Base-by-base conservation (phyloP, 805 yeast species). In the Candida namnaoensis region DNA sequence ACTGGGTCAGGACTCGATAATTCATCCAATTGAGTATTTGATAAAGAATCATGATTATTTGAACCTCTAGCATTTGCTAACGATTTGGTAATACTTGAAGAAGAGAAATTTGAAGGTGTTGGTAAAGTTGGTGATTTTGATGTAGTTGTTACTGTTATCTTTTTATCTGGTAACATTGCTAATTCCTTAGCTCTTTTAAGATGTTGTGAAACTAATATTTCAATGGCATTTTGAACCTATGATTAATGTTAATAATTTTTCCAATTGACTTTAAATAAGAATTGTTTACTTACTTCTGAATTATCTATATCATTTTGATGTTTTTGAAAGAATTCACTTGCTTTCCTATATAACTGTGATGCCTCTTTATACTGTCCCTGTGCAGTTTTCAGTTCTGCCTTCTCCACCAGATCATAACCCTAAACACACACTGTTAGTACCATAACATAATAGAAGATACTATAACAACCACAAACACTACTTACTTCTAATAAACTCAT, bases 331-430 rank as follows among this genome's bases (percentile, higher is more conserved):
- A 54, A 42, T 1, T 48, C 51, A 5, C 69, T 53, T 0, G 77
- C 70, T 15, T 61, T 54, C 8, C 46, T 44, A 48, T 72, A 76
- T 9, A 57, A 48, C 5, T 49, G 44, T 6, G 69, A 59, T 0
- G 81, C 76, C 24, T 61, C 61, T 7, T 53, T 48, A 32, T 63
- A 64, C 36, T 74, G 72, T 8, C 69, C 70, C 37, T 65, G 62
- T 28, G 65, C 45, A 1, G 69, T 64, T 11, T 73, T 66, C 26
- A 61, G 54, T 45, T 80, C 83, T 1, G 83, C 85, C 37, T 62
- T 65, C 42, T 71, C 72, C 15, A 77, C 76, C 5, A 70, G 54
- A 27, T 67, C 66, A 47, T 76, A 78, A 3, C 74, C 74, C 74
- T 73, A 4, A 15, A 7, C 19, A 13, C 7, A 35, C 13, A 28